Evolutionary conservation across 305 asterid species (phyloP), one percentile per base, ranked within the genome.

Genomic region (Ajuga reptans): DNA sequence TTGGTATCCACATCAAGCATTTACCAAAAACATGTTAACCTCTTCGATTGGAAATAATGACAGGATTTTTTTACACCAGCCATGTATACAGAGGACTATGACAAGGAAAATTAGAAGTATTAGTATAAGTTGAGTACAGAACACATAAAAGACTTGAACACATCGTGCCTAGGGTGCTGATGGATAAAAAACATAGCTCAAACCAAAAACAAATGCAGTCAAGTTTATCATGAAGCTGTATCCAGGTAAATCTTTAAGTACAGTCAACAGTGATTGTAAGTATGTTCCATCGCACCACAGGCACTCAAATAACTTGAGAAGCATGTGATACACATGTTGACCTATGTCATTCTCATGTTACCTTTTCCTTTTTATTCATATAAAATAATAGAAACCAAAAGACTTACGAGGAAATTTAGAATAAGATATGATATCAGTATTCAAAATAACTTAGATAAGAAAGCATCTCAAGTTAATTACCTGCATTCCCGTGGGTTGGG

Each of bases 401-500:
- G 33, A 31, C 4, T 17, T 49, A 11, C 59, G 3, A 52, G 5
- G 42, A 69, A 52, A 37, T 17, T 21, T 31, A 36, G 21, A 3
- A 42, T 43, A 49, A 49, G 39, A 45, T 53, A 14, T 24, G n/a
- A 47, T 21, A 21, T 21, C 27, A 64, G 18, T 66, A 62, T n/a
- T 34, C 46, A 43, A 42, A 59, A 52, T 37, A 41, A 59, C 51
- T 24, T 36, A 53, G 14, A 57, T 11, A 7, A 52, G 18, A 61
- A 68, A 55, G 65, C 67, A 56, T 71, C 43, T 37, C 24, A 17
- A 60, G 29, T 9, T 63, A 36, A 9, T 60, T 79, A 84, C 89
- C 89, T 81, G 86, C 78, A 80, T 69, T 63, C 88, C 86, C 36
- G 78, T 50, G 77, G 81, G 56, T 27, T 74, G 89, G 68, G 86